Conservation (phyloP, 352 stramenopile species). For the Globisporangium acanthophoron region DNA sequence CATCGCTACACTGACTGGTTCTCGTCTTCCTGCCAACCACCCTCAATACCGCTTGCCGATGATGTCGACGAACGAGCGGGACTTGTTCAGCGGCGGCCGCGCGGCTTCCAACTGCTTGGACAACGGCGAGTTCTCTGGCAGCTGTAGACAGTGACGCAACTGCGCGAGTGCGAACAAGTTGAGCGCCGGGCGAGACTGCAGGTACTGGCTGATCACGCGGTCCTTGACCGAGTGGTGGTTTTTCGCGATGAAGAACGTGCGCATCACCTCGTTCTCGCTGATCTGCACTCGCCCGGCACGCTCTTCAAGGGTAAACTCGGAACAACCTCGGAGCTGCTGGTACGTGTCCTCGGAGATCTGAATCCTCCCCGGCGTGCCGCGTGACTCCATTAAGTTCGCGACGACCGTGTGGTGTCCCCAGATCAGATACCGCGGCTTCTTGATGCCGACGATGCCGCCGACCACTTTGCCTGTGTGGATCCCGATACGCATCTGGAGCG, state of each 20-base stretch:
- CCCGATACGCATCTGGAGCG: conserved; percentile 83
- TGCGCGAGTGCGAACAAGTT: conserved; percentile 40
- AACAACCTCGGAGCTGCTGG: conserved; percentile 36
- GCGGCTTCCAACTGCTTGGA: conserved; percentile 40
- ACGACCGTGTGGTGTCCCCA: conserved; percentile 79
- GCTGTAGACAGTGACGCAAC: conserved; percentile 43
- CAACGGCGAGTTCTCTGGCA: conserved; percentile 45
- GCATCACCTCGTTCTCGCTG: conserved; percentile 46
- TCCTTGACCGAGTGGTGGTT: conserved; percentile 44
- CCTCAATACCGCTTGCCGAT: conserved; percentile 17
- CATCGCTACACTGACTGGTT: neutral
- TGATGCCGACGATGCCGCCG: conserved; percentile 75
- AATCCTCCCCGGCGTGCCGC: conserved; percentile 44
- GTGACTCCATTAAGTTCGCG: conserved; percentile 76
- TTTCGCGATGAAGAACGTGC: conserved; percentile 42
- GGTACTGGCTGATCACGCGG: conserved; percentile 39
- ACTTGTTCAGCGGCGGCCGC: conserved; percentile 16
- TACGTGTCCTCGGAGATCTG: conserved; percentile 64
- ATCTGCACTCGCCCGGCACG: conserved; percentile 41
- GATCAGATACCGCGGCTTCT: conserved; percentile 84
- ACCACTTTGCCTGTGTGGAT: conserved; percentile 83
- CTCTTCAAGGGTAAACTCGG: conserved; percentile 52
- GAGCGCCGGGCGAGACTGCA: conserved; percentile 30
- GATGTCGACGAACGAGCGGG: conserved; percentile 41
- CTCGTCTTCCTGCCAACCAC: neutral